Percentiles rank a stretch among this genome's conserved stretches.
Conservation (phyloP, 371 early-diverging fungal genomes). For the Chytridiales sp. region DNA sequence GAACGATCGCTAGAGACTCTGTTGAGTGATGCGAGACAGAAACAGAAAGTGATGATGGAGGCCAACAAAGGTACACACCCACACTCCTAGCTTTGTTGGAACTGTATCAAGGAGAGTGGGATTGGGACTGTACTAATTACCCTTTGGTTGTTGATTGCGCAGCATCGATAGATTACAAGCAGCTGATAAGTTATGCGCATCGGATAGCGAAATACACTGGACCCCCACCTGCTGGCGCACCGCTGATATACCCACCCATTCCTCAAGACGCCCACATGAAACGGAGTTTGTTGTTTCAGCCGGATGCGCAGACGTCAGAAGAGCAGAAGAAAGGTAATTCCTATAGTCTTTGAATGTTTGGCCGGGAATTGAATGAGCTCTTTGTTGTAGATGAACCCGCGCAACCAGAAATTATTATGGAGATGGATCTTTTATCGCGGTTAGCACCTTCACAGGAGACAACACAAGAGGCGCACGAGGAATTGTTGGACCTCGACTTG, state of each 20-base stretch:
- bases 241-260: conserved; percentile 18
- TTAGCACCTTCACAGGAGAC: not conserved
- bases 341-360: not conserved
- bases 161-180: conserved; percentile 11
- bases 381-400: not conserved
- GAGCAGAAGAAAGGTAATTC: not conserved
- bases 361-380: not conserved
- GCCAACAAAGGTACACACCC: no score
- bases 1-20: no score
- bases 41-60: no score
- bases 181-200: conserved; percentile 15
- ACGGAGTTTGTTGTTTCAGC: conserved; percentile 12
- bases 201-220: conserved; percentile 15
- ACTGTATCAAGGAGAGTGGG: no score
- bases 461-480: conserved; percentile 6
- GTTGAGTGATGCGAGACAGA: no score
- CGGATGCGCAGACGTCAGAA: not conserved
- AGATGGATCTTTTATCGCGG: not conserved
- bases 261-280: conserved; percentile 30
- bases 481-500: conserved; percentile 12
- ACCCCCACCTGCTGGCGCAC: not conserved
- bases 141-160: not conserved
- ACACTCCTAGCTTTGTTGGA: no score
- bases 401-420: conserved; percentile 1
- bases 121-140: no score